Percentiles rank a stretch among this genome's conserved stretches.
Conservation (phyloP, 148 eudicot species). For the Rhododendron ferrugineum region DNA sequence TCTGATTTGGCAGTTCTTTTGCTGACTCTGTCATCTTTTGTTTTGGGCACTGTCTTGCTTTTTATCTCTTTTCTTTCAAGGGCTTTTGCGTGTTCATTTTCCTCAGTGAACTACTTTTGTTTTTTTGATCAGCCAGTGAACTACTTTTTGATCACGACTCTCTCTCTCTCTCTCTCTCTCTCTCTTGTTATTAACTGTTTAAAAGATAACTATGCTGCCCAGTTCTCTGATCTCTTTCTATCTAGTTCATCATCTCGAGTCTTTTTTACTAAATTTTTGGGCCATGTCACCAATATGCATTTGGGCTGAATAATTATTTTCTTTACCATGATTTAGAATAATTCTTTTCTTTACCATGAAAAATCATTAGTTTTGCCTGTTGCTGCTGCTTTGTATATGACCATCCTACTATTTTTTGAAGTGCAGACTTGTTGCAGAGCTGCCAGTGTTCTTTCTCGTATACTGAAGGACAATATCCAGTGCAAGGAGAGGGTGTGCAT, state of each 20-base stretch:
- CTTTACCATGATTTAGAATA: neutral
- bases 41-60: neutral
- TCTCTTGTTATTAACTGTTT: neutral
- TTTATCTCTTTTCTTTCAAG: neutral
- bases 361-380: neutral
- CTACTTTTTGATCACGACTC: neutral
- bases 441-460: conserved; percentile 78
- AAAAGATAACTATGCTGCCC: neutral
- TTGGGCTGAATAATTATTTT: neutral
- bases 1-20: neutral
- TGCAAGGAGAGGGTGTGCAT: conserved; percentile 83
- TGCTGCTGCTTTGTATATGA: conserved; percentile 9
- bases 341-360: neutral
- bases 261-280: neutral
- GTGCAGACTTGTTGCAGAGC: conserved; percentile 77
- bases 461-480: conserved; percentile 64
- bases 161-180: neutral
- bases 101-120: neutral
- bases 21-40: neutral
- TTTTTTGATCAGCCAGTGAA: too few relatives aligned
- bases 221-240: neutral
- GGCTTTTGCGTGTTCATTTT: neutral
- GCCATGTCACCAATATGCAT: neutral
- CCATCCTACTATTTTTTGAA: conserved; percentile 9
- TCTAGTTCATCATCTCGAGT: neutral